Evolutionary conservation across 495 filamentous ascomycete genomes (phyloP).

Genomic region (Lentithecium fluviatile): DNA sequence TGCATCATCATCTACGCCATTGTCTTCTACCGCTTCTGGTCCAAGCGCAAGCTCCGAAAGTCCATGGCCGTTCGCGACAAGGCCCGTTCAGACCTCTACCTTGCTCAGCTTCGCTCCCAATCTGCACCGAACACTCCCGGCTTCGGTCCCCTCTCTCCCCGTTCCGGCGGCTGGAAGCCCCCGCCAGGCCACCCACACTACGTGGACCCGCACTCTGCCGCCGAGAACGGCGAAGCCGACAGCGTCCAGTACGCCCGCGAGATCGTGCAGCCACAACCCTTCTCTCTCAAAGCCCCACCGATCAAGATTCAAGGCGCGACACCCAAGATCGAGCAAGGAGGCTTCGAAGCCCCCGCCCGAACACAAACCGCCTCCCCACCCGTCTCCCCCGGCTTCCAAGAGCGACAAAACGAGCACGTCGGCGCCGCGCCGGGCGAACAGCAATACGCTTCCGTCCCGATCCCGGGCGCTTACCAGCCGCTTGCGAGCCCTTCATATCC

Average conservation of each 20-base stretch:
- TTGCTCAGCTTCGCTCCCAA: slow-evolving; percentile 87
- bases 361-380: slow-evolving; percentile 26
- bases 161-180: slow-evolving; percentile 45
- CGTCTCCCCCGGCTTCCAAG: slow-evolving; percentile 31
- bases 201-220: slow-evolving; percentile 53
- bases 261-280: slow-evolving; percentile 56
- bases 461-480: slow-evolving; percentile 59
- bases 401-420: slow-evolving; percentile 45
- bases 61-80: slow-evolving; percentile 94
- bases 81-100: slow-evolving; percentile 90
- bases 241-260: slow-evolving; percentile 40
- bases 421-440: slow-evolving; percentile 61
- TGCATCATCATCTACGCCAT: slow-evolving; percentile 89
- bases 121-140: slow-evolving; percentile 94
- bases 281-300: slow-evolving; percentile 83
- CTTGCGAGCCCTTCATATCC: slow-evolving; percentile 24
- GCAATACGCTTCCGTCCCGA: slow-evolving; percentile 65
- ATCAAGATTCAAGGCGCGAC: slow-evolving; percentile 72
- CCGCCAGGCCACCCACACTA: slow-evolving; percentile 39
- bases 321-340: slow-evolving; percentile 61
- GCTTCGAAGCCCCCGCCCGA: slow-evolving; percentile 51
- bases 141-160: slow-evolving; percentile 55
- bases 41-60: slow-evolving; percentile 89
- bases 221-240: slow-evolving; percentile 55
- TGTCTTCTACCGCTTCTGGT: slow-evolving; percentile 94